Evolutionary conservation across 176 grass and related monocot species (phyloP), one percentile per base, ranked within the genome.

Genomic region (Typha latifolia): DNA sequence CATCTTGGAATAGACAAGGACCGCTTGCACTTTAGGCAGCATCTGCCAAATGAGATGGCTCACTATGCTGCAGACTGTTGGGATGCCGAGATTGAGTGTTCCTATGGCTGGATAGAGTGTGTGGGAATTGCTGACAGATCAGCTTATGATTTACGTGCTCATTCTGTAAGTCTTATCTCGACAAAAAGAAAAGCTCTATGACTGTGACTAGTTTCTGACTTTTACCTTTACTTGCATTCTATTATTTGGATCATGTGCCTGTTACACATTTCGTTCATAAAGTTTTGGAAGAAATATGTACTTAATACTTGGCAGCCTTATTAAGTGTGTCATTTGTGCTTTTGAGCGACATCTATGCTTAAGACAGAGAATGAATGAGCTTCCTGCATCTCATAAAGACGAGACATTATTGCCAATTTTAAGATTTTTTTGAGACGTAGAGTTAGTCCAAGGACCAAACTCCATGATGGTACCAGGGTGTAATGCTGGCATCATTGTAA

Each of bases 41-140:
- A 94, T 78, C 69, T 94, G 53, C 79, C 85, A 21, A 94, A 94
- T 78, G 90, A 94, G 77, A 94, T 94, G 90, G 90, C 90, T 57
- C 85, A 94, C 29, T 94, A 89, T 80, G 90, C 90, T 9, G 85
- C 90, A 66, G 85, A 89, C 62, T 94, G 85, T 74, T 94, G 90
- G 90, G 85, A 89, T 85, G 85, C 85, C 14, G 90, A 94, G 74
- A 94, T 94, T 49, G 85, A 94, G 23, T 89, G 82, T 31, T 89
- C 90, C 6, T 94, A 89, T 1, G 85, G 90, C 3, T 94, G 90
- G 90, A 94, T 86, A 62, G 85, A 94, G 71, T 89, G 90, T 12
- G 85, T 94, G 16, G 82, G 90, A 49, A 94, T 94, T 75, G 90
- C 85, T 78, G 90, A 89, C 51, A 82, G 85, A 75, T 94, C 90